Base-by-base conservation (phyloP, 2,329 filamentous ascomycete genomes). In the Colletotrichum sp. region DNA sequence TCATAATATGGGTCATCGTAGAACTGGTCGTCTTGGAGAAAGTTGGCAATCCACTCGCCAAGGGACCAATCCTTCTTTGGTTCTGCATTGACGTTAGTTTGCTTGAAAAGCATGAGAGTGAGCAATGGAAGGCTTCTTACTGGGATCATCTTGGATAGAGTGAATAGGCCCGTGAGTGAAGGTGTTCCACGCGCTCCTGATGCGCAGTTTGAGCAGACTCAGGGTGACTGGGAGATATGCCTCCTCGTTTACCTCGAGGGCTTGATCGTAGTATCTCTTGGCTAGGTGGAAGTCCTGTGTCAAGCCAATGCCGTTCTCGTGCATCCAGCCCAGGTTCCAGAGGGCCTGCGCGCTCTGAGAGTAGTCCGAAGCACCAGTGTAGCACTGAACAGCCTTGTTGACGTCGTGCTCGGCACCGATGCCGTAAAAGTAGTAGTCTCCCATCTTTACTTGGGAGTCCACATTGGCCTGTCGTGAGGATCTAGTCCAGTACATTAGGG, bases 261-360 rank as follows among this genome's bases (percentile, higher is more conserved):
- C 96, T 76, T 97, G 91, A 80, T 99, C 97, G 82, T 99, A 99
- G 85, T 96, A 98, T 70, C 97, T 90, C 86, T 99, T 99, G 3
- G 98, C 97, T 72, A 99, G 92, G 82, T 99, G 97, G 83, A 98
- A 99, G 82, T 99, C 97, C 83, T 99, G 97, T 71, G 94, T 94
- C 24, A 99, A 91, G 3, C 96, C 95, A 66, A 99, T 90, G 9
- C 97, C 97, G 81, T 99, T 98, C 85, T 99, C 97, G 82, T 99
- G 96, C 96, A 99, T 99, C 97, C 97, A 99, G 7, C 97, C 98
- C 16, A 99, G 88, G 81, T 99, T 99, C 91, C 96, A 99, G 73
- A 98, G 92, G 16, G 98, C 97, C 85, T 99, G 98, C 4, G 96
- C 97, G 80, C 95, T 98, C 82, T 96, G 94, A 79, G 96, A 93